phyloP scores from a whole-genome alignment of 1,139 yeast species.

The Yamadazyma sp. region DNA sequence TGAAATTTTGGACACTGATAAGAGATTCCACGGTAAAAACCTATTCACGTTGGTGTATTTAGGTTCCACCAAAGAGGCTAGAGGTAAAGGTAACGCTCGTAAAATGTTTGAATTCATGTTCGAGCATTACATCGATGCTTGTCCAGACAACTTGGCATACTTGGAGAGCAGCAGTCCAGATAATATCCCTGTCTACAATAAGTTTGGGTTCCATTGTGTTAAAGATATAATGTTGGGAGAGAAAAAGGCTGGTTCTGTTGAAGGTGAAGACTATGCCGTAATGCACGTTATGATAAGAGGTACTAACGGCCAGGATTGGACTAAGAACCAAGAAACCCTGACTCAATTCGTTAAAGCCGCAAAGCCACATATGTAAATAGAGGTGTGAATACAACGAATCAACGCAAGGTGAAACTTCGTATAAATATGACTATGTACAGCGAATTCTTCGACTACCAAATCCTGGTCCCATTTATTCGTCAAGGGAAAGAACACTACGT shows the following conservation, averaged over 20 bases:
- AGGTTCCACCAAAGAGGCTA: conserved; percentile 57
- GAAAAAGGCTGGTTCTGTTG: conserved; percentile 28
- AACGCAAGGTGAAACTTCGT: background rate
- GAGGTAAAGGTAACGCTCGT: conserved; percentile 70
- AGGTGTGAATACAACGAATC: background rate
- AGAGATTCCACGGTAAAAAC: conserved; percentile 38
- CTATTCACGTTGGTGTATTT: conserved; percentile 61
- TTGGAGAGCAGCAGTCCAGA: conserved; percentile 56
- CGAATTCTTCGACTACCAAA: background rate
- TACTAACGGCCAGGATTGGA: conserved; percentile 41
- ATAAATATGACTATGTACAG: conserved; percentile 6
- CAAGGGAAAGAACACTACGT: conserved; percentile 61
- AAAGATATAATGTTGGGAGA: conserved; percentile 53
- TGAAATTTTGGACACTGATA: conserved; percentile 33
- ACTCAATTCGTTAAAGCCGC: conserved; percentile 16
- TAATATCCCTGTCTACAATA: conserved; percentile 59
- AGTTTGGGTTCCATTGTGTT: conserved; percentile 54
- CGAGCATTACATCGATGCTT: conserved; percentile 47
- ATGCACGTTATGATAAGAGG: conserved; percentile 63
- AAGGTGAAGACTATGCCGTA: conserved; percentile 49
- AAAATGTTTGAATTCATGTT: conserved; percentile 58
- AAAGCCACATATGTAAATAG: conserved; percentile 1
- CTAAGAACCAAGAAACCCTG: conserved; percentile 15
- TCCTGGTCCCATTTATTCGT: conserved; percentile 44
- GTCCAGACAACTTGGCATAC: conserved; percentile 44